Base-by-base conservation (phyloP, 768 basidiomycete genomes). In the Amanita fuliginea region DNA sequence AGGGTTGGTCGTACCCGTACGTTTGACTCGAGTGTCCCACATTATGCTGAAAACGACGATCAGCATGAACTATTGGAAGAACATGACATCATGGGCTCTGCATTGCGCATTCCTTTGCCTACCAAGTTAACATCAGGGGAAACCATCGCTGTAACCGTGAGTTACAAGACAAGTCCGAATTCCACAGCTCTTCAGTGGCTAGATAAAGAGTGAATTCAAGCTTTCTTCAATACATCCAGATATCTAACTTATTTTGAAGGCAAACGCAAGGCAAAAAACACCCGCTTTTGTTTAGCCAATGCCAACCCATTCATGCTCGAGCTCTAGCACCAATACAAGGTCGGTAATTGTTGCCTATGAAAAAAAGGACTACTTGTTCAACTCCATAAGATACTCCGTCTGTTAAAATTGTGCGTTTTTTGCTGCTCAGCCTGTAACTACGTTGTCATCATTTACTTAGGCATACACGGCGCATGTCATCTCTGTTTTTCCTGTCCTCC, bases 271-370 rank as follows among this genome's bases (percentile, higher is more conserved):
- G 90, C 6, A 90, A 90, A 55, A 67, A 69, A 16, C 85, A 86
- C 60, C 83, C 89, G 0, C 96, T 86, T 65, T 64, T 97, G 13
- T 97, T 93, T 69, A 91, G 88, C 52, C 94, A 96, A 58, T 89
- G 86, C 58, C 92, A 96, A 55, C 89, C 94, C 3, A 95, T 93
- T 56, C 84, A 94, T 59, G 86, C 86, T 2, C 79, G 93, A 24
- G 75, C 82, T 3, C 64, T 95, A 36, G 75, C 78, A 0, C 93
- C 92, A 2, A 59, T 90, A 51, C 91, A 94, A 75, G 85, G 85
- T 79, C 36, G 26, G 33, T 44, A 39, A 16, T 3, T 7, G 47
- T 35, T 10, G 26, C 49, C 22, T 11, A 6, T 26, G 22, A 10
- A 6, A 24, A 41, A n/a, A n/a, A n/a, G n/a, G n/a, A 6, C 11